phyloP scores from a whole-genome alignment of 306 rosid genomes.

The Prunus fruticosa region DNA sequence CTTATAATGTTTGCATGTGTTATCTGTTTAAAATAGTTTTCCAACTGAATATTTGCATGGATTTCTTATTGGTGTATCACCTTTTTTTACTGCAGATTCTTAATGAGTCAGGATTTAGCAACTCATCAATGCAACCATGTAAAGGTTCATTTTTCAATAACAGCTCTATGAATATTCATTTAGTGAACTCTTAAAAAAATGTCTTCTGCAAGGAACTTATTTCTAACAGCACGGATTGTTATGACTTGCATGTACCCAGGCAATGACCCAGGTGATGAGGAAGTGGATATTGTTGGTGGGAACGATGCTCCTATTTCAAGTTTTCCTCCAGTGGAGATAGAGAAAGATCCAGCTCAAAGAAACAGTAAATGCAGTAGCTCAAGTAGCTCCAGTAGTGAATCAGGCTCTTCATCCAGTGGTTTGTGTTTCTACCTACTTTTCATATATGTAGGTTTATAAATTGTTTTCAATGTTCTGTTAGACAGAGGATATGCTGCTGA shows the following conservation, averaged over 20 bases:
- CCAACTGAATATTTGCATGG: not conserved
- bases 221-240: not conserved
- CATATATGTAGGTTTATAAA: not conserved
- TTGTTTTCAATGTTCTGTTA: constrained; percentile 14
- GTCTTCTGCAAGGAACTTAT: not conserved
- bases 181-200: not conserved
- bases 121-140: constrained; percentile 66
- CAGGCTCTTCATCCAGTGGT: constrained; percentile 95
- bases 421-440: constrained; percentile 44
- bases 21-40: not conserved
- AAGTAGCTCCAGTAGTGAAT: constrained; percentile 76
- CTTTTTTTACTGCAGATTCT: constrained; percentile 44
- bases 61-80: constrained; percentile 16
- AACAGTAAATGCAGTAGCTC: constrained; percentile 73
- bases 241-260: constrained; percentile 42
- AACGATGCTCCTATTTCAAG: constrained; percentile 80
- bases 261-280: constrained; percentile 74
- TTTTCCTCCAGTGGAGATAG: constrained; percentile 76
- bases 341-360: constrained; percentile 58
- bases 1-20: not conserved
- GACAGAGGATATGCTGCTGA: not conserved
- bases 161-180: not conserved
- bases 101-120: constrained; percentile 77
- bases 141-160: constrained; percentile 47
- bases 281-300: constrained; percentile 87